Evolutionary conservation across 148 eudicot genomes (phyloP).

Genomic region (Gaultheria prostrata): DNA sequence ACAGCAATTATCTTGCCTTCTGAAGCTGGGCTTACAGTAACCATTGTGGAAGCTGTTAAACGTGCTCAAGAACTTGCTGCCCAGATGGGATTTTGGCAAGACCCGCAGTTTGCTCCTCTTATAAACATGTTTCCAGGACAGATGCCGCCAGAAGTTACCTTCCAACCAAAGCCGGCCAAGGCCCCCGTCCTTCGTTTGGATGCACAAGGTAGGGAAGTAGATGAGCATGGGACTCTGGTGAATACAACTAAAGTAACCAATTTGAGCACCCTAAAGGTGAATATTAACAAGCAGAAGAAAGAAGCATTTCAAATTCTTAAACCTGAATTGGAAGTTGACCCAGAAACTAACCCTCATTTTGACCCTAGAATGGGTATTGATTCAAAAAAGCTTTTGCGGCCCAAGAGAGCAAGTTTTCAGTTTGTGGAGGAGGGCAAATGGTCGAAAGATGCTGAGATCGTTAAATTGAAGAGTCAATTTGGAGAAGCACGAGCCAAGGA

Average conservation of each 20-base stretch:
- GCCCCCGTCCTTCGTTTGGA: conserved; percentile 95
- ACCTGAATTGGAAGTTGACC: conserved; percentile 90
- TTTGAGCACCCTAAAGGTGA: conserved; percentile 94
- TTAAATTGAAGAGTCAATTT: conserved; percentile 88
- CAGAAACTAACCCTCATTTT: conserved; percentile 82
- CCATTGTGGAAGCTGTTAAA: conserved; percentile 77
- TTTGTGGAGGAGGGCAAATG: conserved; percentile 99
- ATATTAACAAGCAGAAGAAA: conserved; percentile 94
- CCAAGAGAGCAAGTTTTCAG: conserved; percentile 77
- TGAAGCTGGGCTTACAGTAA: conserved; percentile 41
- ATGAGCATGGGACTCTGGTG: conserved; percentile 91
- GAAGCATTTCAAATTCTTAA: conserved; percentile 93
- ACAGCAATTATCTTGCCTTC: conserved; percentile 46
- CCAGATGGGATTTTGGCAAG: conserved; percentile 91
- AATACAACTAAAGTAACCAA: conserved; percentile 66
- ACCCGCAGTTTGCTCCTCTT: conserved; percentile 86
- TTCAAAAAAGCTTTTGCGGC: conserved; percentile 79
- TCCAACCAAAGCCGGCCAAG: conserved; percentile 82
- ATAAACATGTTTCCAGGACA: conserved; percentile 90
- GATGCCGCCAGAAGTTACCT: conserved; percentile 61
- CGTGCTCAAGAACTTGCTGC: conserved; percentile 93
- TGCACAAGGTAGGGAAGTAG: conserved; percentile 87
- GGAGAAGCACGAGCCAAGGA: conserved; percentile 98
- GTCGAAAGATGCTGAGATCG: conserved; percentile 90
- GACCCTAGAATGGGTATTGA: conserved; percentile 91